Conservation (phyloP, 768 basidiomycete genomes). For the Rubroboletus pulcherrimus region DNA sequence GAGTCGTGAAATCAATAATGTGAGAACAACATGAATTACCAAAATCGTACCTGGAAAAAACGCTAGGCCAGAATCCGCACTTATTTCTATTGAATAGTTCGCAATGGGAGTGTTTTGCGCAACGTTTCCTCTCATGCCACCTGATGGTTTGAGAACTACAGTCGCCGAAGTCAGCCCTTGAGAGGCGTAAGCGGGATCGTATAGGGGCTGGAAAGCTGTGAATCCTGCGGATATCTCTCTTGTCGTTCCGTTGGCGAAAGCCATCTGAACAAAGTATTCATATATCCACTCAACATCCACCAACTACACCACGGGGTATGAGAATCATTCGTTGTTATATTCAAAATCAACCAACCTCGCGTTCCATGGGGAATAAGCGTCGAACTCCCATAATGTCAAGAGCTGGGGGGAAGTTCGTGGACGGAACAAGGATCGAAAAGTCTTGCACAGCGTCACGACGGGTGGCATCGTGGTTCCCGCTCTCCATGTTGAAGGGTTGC, state of each 20-base stretch:
- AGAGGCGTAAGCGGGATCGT: background rate
- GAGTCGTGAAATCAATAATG: background rate
- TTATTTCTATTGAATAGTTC: conserved; percentile 6
- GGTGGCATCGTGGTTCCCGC: background rate
- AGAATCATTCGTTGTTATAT: background rate
- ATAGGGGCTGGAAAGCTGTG: conserved; percentile 15
- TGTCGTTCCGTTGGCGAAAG: conserved; percentile 15
- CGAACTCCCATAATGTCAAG: background rate
- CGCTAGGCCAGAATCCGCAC: background rate
- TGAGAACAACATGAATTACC: background rate
- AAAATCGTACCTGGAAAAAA: background rate
- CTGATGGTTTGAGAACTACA: background rate
- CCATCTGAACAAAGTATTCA: conserved; percentile 16
- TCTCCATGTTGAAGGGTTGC: background rate
- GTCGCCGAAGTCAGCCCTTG: background rate
- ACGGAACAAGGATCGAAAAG: background rate
- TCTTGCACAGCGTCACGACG: background rate
- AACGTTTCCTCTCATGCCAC: no score
- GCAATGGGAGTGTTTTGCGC: background rate
- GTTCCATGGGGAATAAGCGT: rapidly evolving
- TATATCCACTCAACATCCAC: conserved; percentile 10
- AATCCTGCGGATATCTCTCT: conserved; percentile 14
- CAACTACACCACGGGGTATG: background rate
- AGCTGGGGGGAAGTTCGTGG: background rate
- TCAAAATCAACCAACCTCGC: background rate